Evolutionary conservation across 805 yeast genomes (phyloP), one percentile per base, ranked within the genome.

Genomic region (Cyberlindnera mrakii): DNA sequence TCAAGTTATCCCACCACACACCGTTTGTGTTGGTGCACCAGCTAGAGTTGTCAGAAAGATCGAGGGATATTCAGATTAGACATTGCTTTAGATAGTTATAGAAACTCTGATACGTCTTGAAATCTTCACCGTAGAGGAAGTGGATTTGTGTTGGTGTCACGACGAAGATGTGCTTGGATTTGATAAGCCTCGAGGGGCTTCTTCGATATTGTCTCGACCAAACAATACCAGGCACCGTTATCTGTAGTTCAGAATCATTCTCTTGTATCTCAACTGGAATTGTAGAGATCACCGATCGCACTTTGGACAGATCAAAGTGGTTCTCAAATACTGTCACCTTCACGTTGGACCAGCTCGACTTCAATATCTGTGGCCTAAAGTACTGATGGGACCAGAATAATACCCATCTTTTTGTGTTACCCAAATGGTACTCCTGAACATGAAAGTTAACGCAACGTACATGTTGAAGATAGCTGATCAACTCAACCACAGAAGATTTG

Each of bases 11-110:
- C 82, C 84, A 0, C 64, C 74, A 3, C 64, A 70, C 45, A 64
- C 74, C 0, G 74, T 82, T 15, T 82, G 74, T 13, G 82, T 67
- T n/a, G 90, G 90, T 0, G 68, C 69, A 17, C 90, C 88, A 0
- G 82, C 78, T 6, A 67, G 61, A 46, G 72, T 77, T 10, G 55
- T 75, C 31, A 65, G 62, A 44, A 53, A 46, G 39, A n/a, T 54
- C 19, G 43, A 47, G 11, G 57, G 57, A 1, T 54, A 52, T 40
- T 30, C 25, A 15, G n/a, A 15, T 20, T 37, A 43, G 15, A 38
- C 30, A 16, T 35, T 15, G 6, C 36, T 16, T 27, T 4, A 56
- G 39, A 33, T 43, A 48, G 11, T 49, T 49, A 41, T 49, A 43
- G 33, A 57, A 55, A 32, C 58, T 54, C 41, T 57, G 62, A 37